phyloP scores from a whole-genome alignment of 306 rosid genomes.

The Oxytropis ochrocephala region DNA sequence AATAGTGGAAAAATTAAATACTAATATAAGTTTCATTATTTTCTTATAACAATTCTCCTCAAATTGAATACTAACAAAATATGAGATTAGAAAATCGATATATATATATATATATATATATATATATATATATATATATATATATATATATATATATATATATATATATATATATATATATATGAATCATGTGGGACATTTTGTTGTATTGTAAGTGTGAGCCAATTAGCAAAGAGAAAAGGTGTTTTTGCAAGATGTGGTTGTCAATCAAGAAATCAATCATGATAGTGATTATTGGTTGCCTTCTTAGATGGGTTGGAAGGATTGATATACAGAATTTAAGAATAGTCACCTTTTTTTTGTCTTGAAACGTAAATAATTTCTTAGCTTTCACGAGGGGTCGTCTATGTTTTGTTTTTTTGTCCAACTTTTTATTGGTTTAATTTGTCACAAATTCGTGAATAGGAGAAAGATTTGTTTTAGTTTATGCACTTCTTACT shows the following conservation, averaged over 20 bases:
- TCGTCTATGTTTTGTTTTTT: background rate
- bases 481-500: too few relatives aligned
- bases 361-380: background rate
- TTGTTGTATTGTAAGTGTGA: conserved; percentile 17
- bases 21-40: background rate
- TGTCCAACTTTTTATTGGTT: background rate
- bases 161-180: background rate
- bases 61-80: background rate
- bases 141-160: too few relatives aligned
- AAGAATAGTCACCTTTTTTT: background rate
- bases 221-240: background rate
- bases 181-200: background rate
- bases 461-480: too few relatives aligned
- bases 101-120: background rate
- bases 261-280: conserved; percentile 26
- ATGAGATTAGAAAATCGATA: conserved; percentile 5
- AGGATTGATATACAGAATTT: background rate
- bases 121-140: background rate
- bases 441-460: background rate
- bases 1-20: background rate
- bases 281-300: background rate
- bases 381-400: conserved; percentile 7
- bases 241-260: conserved; percentile 7
- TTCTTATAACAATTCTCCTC: background rate
- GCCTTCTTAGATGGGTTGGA: background rate